These are phyloP conservation scores for Myrica gale DNA, from an alignment of 306 rosid species.

Conservation along the genomic window DNA sequence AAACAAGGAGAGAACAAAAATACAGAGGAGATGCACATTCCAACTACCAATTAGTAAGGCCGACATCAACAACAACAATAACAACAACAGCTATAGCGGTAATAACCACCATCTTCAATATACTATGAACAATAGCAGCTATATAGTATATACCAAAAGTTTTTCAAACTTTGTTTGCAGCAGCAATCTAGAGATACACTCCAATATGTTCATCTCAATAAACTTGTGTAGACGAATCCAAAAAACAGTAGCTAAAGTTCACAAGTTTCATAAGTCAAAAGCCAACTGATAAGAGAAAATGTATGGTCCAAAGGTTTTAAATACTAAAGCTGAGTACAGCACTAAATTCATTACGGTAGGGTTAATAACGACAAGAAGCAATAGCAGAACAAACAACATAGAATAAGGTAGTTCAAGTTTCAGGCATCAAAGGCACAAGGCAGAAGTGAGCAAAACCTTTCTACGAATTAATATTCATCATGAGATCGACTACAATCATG, in stretches of 20 bases:
- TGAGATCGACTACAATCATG: no score
- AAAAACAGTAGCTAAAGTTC: neutral
- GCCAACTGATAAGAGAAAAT: neutral
- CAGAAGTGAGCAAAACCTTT: neutral
- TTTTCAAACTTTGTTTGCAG: no score
- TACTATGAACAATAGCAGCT: no score
- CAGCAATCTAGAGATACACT: neutral
- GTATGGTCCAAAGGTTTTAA: neutral
- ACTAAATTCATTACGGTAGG: neutral
- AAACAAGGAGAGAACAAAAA: neutral
- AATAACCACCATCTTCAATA: neutral
- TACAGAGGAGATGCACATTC: neutral
- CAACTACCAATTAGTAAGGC: no score
- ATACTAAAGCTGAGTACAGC: neutral
- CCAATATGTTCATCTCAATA: neutral
- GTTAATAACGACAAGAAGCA: neutral
- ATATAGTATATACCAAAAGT: neutral
- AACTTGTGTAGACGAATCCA: neutral
- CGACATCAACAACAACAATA: neutral
- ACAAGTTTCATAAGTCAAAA: neutral
- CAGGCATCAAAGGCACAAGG: neutral
- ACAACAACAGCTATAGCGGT: neutral
- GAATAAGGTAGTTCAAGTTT: neutral
- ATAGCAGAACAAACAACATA: neutral
- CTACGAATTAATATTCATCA: neutral